These are phyloP conservation scores for Tylopilus sp. DNA, from an alignment of 1,284 basidiomycete genomes.

Conservation along the genomic window DNA sequence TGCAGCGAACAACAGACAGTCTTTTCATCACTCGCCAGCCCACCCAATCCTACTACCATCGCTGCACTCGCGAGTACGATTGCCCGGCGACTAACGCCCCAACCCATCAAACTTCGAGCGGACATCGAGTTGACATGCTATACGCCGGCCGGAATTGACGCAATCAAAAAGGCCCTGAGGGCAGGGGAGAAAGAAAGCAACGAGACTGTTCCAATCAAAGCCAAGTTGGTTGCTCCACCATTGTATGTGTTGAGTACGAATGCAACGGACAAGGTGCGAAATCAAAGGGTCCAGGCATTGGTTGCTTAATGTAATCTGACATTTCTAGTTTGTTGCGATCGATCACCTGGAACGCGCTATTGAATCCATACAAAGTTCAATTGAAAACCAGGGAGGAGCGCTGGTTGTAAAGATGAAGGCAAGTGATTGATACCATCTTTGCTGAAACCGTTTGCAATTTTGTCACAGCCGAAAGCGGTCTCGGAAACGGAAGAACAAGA, in stretches of 20 bases:
- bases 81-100: slow-evolving; percentile 91
- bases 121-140: slow-evolving; percentile 98
- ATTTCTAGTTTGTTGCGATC: slow-evolving; percentile 72
- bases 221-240: slow-evolving; percentile 94
- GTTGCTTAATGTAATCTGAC: background rate
- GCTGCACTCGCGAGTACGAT: slow-evolving; percentile 80
- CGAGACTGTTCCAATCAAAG: slow-evolving; percentile 93
- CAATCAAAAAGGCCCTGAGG: slow-evolving; percentile 88
- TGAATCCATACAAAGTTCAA: slow-evolving; percentile 80
- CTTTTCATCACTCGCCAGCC: slow-evolving; percentile 65
- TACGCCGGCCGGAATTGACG: slow-evolving; percentile 95
- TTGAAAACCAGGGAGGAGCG: slow-evolving; percentile 80
- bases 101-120: slow-evolving; percentile 97
- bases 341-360: slow-evolving; percentile 92
- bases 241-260: slow-evolving; percentile 95
- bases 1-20: slow-evolving; percentile 84
- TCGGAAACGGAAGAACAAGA: slow-evolving; percentile 97
- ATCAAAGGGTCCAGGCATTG: background rate
- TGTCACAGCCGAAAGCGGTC: slow-evolving; percentile 82
- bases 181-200: slow-evolving; percentile 87
- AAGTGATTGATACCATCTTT: slow-evolving; percentile 11
- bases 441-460: background rate
- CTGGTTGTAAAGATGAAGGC: slow-evolving; percentile 97
- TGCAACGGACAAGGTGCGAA: slow-evolving; percentile 84
- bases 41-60: slow-evolving; percentile 59